A percentile compares a stretch with the other conserved stretches of the same genome.
These are phyloP conservation scores for Sphaerulina musiva DNA, from an alignment of 2,329 filamentous ascomycete species.

Conservation along the genomic window DNA sequence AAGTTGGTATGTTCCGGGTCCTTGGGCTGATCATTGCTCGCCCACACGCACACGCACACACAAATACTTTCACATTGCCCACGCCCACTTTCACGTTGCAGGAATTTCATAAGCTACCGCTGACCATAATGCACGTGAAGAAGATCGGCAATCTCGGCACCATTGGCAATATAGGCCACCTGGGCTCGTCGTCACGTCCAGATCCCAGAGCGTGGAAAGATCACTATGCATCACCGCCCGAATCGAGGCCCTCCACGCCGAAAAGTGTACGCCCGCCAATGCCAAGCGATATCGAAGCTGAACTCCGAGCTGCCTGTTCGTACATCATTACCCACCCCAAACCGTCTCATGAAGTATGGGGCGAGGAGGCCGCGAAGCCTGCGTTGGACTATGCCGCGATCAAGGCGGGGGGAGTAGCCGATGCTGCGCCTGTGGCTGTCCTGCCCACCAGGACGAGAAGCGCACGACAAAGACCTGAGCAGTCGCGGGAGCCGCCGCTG, in stretches of 20 bases:
- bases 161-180: constrained; percentile 6
- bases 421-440: constrained; percentile 2
- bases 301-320: constrained; percentile 43
- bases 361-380: constrained; percentile 30
- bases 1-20: constrained; percentile 34
- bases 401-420: constrained; percentile 17
- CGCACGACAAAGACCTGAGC: constrained; percentile 11
- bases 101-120: not conserved
- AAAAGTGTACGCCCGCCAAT: constrained; percentile 41
- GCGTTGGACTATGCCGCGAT: constrained; percentile 33
- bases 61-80: no score
- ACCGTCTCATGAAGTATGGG: constrained; percentile 32
- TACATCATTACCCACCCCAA: constrained; percentile 38
- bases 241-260: constrained; percentile 38
- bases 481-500: not conserved
- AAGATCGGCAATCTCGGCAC: constrained; percentile 3
- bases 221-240: constrained; percentile 24
- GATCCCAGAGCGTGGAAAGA: constrained; percentile 25
- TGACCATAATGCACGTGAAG: constrained; percentile 4
- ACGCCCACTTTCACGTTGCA: not conserved
- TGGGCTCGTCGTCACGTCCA: constrained; percentile 2
- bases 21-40: constrained; percentile 1
- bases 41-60: not conserved
- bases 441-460: constrained; percentile 11
- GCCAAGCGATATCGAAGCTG: constrained; percentile 37